phyloP scores from a whole-genome alignment of 2,329 filamentous ascomycete species.

The Hypocreales sp. region DNA sequence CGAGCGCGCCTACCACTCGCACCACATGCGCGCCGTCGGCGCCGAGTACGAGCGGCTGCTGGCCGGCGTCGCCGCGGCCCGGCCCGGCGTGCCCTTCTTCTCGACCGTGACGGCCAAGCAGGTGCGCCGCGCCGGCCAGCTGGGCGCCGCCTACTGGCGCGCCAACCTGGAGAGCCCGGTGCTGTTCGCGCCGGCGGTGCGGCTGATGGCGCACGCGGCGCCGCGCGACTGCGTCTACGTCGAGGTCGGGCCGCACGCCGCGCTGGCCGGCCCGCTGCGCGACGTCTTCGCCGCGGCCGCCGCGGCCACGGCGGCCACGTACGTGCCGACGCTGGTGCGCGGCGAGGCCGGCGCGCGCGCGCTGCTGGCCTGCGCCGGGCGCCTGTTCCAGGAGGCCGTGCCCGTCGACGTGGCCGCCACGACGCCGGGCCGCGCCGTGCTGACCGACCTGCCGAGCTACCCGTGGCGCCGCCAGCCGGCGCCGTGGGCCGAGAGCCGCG shows the following conservation, averaged over 20 bases:
- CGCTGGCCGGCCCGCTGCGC: constrained; percentile 10
- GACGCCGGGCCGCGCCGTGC: constrained; percentile 6
- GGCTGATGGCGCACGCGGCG: neutral
- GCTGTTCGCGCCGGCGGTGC: constrained; percentile 5
- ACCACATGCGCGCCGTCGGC: constrained; percentile 1
- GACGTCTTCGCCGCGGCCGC: constrained; percentile 5
- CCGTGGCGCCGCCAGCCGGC: constrained; percentile 17
- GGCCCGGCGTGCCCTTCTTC: constrained; percentile 3
- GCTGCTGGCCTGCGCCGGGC: constrained; percentile 5
- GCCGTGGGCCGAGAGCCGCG: constrained; percentile 19
- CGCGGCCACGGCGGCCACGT: constrained; percentile 3
- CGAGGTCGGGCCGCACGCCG: constrained; percentile 12
- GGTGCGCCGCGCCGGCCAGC: neutral
- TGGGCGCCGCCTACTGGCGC: constrained; percentile 5
- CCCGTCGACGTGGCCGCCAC: constrained; percentile 4
- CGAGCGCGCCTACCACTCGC: constrained; percentile 2
- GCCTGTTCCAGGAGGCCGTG: constrained; percentile 6
- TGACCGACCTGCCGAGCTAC: constrained; percentile 16
- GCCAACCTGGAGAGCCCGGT: constrained; percentile 5
- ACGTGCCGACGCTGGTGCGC: constrained; percentile 6
- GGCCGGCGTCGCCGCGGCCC: neutral
- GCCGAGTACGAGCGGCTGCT: constrained; percentile 2
- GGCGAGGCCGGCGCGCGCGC: constrained; percentile 3
- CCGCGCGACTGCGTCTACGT: neutral
- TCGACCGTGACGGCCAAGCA: constrained; percentile 2